Percentiles rank a stretch among this genome's conserved stretches.
Conservation (phyloP, 768 basidiomycete species). For the Trametes maxima region DNA sequence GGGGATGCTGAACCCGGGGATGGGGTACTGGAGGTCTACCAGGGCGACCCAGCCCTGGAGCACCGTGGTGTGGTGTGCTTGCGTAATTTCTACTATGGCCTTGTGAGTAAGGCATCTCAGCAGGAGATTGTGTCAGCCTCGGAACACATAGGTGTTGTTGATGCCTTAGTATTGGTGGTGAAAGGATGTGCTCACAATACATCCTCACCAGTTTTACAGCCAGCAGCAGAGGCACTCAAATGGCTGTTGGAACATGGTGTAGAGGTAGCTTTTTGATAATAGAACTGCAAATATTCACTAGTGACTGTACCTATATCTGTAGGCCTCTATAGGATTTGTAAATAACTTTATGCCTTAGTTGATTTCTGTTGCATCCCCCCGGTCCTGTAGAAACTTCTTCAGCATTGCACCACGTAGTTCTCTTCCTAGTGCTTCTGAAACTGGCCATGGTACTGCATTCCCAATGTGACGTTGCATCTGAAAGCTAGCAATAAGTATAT, state of each 20-base stretch:
- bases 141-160: slow-evolving; percentile 53
- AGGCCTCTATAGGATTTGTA: slow-evolving; percentile 37
- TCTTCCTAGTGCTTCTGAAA: slow-evolving; percentile 64
- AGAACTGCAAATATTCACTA: not conserved
- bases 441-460: slow-evolving; percentile 74
- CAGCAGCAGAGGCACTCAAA: slow-evolving; percentile 55
- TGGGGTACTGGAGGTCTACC: slow-evolving; percentile 28
- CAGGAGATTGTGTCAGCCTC: slow-evolving; percentile 54
- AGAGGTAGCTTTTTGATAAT: slow-evolving; percentile 5
- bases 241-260: slow-evolving; percentile 37
- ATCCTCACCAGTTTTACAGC: slow-evolving; percentile 44
- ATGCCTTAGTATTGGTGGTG: slow-evolving; percentile 52
- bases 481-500: not conserved
- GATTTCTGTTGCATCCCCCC: slow-evolving; percentile 40
- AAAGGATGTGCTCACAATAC: slow-evolving; percentile 42
- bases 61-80: slow-evolving; percentile 81
- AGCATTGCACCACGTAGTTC: slow-evolving; percentile 57
- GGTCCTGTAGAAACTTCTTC: slow-evolving; percentile 50
- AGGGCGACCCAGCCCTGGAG: slow-evolving; percentile 61
- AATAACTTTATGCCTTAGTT: slow-evolving; percentile 45
- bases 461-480: slow-evolving; percentile 84
- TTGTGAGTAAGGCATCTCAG: slow-evolving; percentile 42
- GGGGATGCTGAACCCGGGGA: slow-evolving; percentile 40
- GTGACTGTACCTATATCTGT: slow-evolving; percentile 31
- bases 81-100: slow-evolving; percentile 58